A percentile compares a stretch with the other conserved stretches of the same genome.
Evolutionary conservation across 345 rosid species (phyloP).

Genomic region (Microthlaspi erraticum): DNA sequence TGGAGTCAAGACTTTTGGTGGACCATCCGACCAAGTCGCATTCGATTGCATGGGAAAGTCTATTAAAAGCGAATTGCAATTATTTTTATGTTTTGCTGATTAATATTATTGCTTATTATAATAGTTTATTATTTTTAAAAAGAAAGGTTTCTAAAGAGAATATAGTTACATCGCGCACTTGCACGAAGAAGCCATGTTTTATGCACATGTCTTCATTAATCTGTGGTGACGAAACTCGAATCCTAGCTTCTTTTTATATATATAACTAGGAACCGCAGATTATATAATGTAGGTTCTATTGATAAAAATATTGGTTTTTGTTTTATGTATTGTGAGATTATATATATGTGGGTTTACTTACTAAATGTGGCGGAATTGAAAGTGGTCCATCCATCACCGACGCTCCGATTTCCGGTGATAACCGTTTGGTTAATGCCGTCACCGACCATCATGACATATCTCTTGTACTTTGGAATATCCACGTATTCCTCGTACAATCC

Average conservation of each 20-base stretch:
- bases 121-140: background rate
- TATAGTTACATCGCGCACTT: conserved; percentile 33
- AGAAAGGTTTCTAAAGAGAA: conserved; percentile 4
- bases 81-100: conserved; percentile 9
- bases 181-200: conserved; percentile 37
- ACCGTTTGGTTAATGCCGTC: conserved; percentile 86
- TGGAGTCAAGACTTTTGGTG: conserved; percentile 39
- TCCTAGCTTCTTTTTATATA: conserved; percentile 2
- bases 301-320: background rate
- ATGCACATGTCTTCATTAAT: conserved; percentile 13
- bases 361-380: conserved; percentile 87
- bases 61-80: conserved; percentile 17
- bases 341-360: conserved; percentile 26
- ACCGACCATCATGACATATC: conserved; percentile 83
- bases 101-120: background rate
- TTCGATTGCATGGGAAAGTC: conserved; percentile 36
- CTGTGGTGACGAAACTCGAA: conserved; percentile 24
- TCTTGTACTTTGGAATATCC: conserved; percentile 67
- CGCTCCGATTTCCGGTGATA: conserved; percentile 84
- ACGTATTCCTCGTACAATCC: conserved; percentile 87
- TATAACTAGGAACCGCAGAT: too few relatives aligned
- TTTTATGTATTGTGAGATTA: background rate
- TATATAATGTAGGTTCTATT: background rate
- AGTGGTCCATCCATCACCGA: conserved; percentile 89
- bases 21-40: conserved; percentile 41